Conservation (phyloP, 2,329 filamentous ascomycete genomes). For the Endothia cerciana region DNA sequence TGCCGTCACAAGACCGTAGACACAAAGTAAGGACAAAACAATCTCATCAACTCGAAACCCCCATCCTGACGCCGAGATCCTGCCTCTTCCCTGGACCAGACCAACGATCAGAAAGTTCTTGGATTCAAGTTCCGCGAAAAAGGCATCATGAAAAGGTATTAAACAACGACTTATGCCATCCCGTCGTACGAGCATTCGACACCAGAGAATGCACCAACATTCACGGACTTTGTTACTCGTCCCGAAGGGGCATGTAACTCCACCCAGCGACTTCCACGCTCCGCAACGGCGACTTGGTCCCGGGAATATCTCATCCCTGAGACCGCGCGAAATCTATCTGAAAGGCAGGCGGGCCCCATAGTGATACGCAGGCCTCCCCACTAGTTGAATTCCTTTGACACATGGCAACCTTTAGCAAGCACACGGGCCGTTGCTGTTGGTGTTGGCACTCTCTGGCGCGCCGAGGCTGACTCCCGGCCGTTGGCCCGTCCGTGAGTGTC, state of each 20-base stretch:
- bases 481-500: constrained; percentile 73
- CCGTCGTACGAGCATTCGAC: constrained; percentile 32
- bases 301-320: constrained; percentile 1
- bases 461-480: constrained; percentile 62
- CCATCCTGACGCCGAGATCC: constrained; percentile 26
- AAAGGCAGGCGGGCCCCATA: neutral
- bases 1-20: constrained; percentile 1
- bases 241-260: constrained; percentile 14
- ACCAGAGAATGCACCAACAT: constrained; percentile 36
- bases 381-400: neutral
- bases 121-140: constrained; percentile 33
- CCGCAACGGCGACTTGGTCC: neutral
- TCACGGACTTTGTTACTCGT: constrained; percentile 30
- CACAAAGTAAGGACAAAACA: constrained; percentile 16
- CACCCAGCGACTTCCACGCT: constrained; percentile 9
- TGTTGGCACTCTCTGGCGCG: constrained; percentile 59
- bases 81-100: constrained; percentile 25
- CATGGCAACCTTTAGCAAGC: constrained; percentile 49
- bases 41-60: constrained; percentile 23
- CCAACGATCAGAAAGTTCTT: constrained; percentile 22
- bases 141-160: constrained; percentile 37
- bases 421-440: constrained; percentile 59
- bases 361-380: constrained; percentile 6
- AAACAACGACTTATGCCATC: constrained; percentile 38
- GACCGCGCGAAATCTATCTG: neutral